Evolutionary conservation across 768 basidiomycete species (phyloP).

Genomic region (Kondoa subrosea): DNA sequence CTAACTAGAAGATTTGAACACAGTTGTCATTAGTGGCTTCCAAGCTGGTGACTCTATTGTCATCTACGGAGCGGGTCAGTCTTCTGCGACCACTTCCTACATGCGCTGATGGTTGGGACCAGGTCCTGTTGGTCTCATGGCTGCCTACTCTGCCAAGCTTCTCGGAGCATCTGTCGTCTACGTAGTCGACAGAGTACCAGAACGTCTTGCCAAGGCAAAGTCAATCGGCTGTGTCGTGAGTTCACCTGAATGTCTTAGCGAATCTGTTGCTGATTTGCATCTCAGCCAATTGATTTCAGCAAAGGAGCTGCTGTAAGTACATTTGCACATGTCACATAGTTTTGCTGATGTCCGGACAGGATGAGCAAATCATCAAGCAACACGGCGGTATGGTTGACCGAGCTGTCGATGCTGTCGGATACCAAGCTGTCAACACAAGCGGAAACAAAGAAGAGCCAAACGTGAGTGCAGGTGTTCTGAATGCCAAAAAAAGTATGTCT

Average conservation of each 20-base stretch:
- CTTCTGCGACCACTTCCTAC: background rate
- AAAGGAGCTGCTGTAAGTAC: constrained; percentile 21
- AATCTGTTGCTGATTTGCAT: background rate
- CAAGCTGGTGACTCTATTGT: constrained; percentile 39
- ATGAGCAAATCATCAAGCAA: constrained; percentile 18
- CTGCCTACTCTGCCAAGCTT: constrained; percentile 40
- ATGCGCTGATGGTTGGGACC: constrained; percentile 47
- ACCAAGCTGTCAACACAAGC: constrained; percentile 42
- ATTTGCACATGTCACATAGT: too few relatives aligned
- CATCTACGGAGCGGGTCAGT: constrained; percentile 40
- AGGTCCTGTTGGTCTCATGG: constrained; percentile 44
- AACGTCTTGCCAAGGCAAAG: constrained; percentile 41
- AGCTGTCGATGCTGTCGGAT: constrained; percentile 37
- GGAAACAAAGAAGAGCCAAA: constrained; percentile 47
- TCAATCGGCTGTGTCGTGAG: constrained; percentile 38
- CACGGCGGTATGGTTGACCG: constrained; percentile 18
- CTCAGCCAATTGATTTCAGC: constrained; percentile 12
- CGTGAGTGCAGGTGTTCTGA: constrained; percentile 3
- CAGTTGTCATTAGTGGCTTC: constrained; percentile 17
- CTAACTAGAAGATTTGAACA: constrained; percentile 9
- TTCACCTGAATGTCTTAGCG: constrained; percentile 38
- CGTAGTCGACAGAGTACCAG: constrained; percentile 44
- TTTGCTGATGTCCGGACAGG: too few relatives aligned
- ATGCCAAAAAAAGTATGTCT: background rate
- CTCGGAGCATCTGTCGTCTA: constrained; percentile 43